These are phyloP conservation scores for Lizanozyma gosingica DNA, from an alignment of 1,139 yeast species.

Conservation along the genomic window DNA sequence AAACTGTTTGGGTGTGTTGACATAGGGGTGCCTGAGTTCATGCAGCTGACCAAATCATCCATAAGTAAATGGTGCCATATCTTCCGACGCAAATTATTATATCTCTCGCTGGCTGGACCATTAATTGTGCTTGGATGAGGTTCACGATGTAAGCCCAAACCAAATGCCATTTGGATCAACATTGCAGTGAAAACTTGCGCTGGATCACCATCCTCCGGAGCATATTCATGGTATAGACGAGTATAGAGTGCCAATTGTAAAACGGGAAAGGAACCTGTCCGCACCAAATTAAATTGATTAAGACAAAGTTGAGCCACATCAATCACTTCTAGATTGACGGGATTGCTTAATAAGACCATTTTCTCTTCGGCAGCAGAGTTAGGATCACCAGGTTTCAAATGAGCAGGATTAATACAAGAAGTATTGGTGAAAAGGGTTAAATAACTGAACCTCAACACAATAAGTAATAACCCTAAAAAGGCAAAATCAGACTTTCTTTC, in stretches of 20 bases:
- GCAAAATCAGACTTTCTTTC: constrained; percentile 25
- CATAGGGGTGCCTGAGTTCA: background rate
- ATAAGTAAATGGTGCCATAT: constrained; percentile 39
- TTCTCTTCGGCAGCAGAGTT: constrained; percentile 15
- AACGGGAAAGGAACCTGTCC: constrained; percentile 12
- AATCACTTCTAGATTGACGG: constrained; percentile 23
- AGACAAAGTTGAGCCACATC: constrained; percentile 30
- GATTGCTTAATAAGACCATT: constrained; percentile 21
- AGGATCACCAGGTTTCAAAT: constrained; percentile 15
- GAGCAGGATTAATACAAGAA: constrained; percentile 21
- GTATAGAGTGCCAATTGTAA: constrained; percentile 27
- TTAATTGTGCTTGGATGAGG: constrained; percentile 25
- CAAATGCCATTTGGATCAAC: constrained; percentile 39
- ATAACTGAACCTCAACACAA: constrained; percentile 21
- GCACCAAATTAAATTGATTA: constrained; percentile 27
- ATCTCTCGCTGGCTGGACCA: constrained; percentile 13
- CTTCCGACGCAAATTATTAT: constrained; percentile 38
- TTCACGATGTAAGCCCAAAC: constrained; percentile 47
- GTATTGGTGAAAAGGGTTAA: constrained; percentile 24
- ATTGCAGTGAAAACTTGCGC: constrained; percentile 36
- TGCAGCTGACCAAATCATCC: background rate
- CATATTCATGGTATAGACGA: constrained; percentile 34
- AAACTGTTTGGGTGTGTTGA: background rate
- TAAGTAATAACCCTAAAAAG: constrained; percentile 19
- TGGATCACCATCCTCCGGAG: constrained; percentile 44